phyloP scores from a whole-genome alignment of 2,329 filamentous ascomycete species.

The Periconia sp. region DNA sequence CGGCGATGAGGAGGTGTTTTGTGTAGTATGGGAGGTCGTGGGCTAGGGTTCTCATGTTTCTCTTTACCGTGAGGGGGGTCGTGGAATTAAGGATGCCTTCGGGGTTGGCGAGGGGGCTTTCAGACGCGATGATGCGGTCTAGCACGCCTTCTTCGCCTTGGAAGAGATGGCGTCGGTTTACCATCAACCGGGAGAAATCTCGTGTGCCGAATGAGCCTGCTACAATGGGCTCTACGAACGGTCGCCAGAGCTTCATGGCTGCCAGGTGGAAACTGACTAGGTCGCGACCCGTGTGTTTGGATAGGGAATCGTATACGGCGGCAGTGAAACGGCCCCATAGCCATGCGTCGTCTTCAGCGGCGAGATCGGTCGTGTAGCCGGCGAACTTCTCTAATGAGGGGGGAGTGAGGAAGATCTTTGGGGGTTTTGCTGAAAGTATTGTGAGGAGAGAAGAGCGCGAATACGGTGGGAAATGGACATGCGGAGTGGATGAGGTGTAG shows the following conservation, averaged over 20 bases:
- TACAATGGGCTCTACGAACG: conserved; percentile 77
- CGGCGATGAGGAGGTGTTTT: conserved; percentile 71
- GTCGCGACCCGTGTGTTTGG: conserved; percentile 77
- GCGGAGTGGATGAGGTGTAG: conserved; percentile 68
- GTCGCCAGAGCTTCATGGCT: conserved; percentile 77
- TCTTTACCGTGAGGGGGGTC: conserved; percentile 13
- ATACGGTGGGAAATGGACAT: conserved; percentile 84
- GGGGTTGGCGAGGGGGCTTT: background rate
- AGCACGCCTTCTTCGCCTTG: conserved; percentile 72
- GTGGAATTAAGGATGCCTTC: background rate
- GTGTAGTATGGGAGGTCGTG: conserved; percentile 69
- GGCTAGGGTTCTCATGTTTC: conserved; percentile 25
- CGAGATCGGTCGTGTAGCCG: conserved; percentile 49
- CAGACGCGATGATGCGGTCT: conserved; percentile 55
- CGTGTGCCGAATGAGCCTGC: conserved; percentile 72
- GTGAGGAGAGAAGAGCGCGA: conserved; percentile 75
- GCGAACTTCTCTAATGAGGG: conserved; percentile 43
- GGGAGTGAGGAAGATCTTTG: conserved; percentile 49
- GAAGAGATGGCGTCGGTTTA: conserved; percentile 68
- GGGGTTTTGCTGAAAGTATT: conserved; percentile 63
- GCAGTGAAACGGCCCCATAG: conserved; percentile 80
- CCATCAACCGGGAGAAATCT: conserved; percentile 83
- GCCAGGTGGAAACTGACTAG: conserved; percentile 71
- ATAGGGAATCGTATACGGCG: conserved; percentile 84
- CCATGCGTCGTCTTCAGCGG: conserved; percentile 63